Base-by-base conservation (phyloP, 2,329 filamentous ascomycete species). In the Colletotrichum sp. region DNA sequence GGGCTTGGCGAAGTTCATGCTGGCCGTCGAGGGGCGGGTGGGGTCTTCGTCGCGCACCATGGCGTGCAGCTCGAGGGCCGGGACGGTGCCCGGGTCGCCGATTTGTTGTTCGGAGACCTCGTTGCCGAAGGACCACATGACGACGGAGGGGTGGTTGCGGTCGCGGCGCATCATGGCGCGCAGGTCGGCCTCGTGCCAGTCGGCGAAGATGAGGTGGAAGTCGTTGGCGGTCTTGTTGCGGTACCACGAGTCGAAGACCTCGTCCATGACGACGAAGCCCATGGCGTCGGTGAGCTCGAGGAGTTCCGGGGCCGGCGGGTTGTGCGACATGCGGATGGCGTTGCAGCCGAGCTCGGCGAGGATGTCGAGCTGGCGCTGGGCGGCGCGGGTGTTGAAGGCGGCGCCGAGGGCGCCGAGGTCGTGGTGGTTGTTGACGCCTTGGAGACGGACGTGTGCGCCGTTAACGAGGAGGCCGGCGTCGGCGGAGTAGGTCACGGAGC, bases 161-260 rank as follows among this genome's bases (percentile, higher is more conserved):
- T 91, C 90, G 9, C 89, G 87, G 6, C 89, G 86, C n/a, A 91
- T 78, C 72, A 91, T 88, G 2, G 86, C 78, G 0, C 89, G 87
- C 7, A 90, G 83, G 71, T 91, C 89, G 0, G 88, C 83, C 81
- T 91, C 89, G 75, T 88, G 84, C 89, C 89, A 91, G 64, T 91
- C 89, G 0, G 81, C 34, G 72, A 90, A 91, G 75, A 91, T 86
- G 19, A 88, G 78, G 76, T 90, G 87, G 78, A 88, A 90, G 79
- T 91, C 90, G 76, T 88, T 87, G 2, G 77, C 76, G 0, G 83
- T 87, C 79, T 91, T 91, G 25, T 81, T 76, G n/a, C 61, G 78
- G n/a, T 83, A 78, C 89, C 89, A 91, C 11, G 79, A 82, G 79
- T 91, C 90, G 77, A 91, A 91, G 22, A 89, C 87, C 81, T 91